Percentiles rank a stretch among this genome's conserved stretches.
Conservation (phyloP, 2,329 filamentous ascomycete genomes). For the Cordyceps farinosa region DNA sequence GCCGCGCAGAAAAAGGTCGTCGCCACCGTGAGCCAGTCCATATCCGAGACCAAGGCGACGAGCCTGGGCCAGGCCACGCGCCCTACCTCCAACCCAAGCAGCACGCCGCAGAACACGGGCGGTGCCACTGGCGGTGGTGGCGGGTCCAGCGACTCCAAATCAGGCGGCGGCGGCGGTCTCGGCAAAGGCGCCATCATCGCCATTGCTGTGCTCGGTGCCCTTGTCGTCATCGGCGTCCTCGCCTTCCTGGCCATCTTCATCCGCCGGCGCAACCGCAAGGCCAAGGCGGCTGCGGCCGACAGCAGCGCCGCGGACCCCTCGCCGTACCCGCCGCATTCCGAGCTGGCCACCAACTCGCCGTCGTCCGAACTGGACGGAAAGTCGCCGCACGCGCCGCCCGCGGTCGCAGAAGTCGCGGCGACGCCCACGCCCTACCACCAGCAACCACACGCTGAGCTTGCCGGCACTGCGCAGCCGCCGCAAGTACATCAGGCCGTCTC, state of each 20-base stretch:
- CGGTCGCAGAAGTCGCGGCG: constrained; percentile 1
- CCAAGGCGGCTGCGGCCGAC: background rate
- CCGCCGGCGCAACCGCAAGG: constrained; percentile 14
- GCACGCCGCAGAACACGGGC: background rate
- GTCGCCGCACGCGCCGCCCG: background rate
- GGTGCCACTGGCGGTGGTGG: background rate
- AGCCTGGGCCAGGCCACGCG: constrained; percentile 1
- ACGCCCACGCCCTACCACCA: background rate
- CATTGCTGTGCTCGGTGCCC: constrained; percentile 7
- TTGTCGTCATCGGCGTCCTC: constrained; percentile 5
- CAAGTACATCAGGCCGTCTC: background rate
- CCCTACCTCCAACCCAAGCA: background rate
- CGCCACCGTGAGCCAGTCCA: constrained; percentile 36
- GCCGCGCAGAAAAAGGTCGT: constrained; percentile 39
- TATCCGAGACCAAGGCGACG: constrained; percentile 11
- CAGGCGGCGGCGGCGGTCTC: background rate
- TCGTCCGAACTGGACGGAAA: constrained; percentile 13
- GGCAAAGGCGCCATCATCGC: constrained; percentile 12
- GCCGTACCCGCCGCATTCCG: background rate
- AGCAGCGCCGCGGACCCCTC: background rate
- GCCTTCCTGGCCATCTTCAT: background rate
- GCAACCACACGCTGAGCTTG: constrained; percentile 2
- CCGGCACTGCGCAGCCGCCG: background rate
- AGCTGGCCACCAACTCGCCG: constrained; percentile 9
- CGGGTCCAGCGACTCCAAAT: background rate